Evolutionary conservation across 371 early-diverging fungal genomes (phyloP), one percentile per base, ranked within the genome.

Genomic region (Mucor indicus): DNA sequence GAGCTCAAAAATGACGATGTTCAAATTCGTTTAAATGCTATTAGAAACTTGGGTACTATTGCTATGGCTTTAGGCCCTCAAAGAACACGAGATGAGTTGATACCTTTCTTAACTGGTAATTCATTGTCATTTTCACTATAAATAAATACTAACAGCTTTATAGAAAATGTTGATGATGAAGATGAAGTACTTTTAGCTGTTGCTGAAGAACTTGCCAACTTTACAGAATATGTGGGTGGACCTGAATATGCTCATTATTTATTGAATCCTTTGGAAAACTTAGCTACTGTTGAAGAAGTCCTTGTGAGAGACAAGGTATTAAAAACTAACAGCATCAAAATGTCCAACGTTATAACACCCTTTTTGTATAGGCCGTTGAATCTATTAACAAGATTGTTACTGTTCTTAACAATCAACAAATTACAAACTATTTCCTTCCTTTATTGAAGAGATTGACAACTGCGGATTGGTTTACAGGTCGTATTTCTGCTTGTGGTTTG

Each of bases 391-490:
- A 90, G 64, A 83, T 97, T 49, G 84, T 81, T 45, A 79, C 66
- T 19, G 45, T 65, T 15, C 72, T 97, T 60, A 79, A 81, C 52
- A 71, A 80, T 53, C 65, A 72, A 30, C 96, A 96, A 50, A 67
- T 95, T 44, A 95, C 95, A 57, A 86, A 91, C 48, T 83, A 82
- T 48, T 90, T 87, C 60, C 76, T 97, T 16, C 96, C 97, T 23
- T 80, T 96, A 52, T 67, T 98, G 38, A 91, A 91, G 60, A 82
- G 97, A 13, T 80, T 98, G 38, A 82, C 91, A n/a, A 65, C 73
- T 50, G 98, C 96, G 36, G 96, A 95, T 64, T 98, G 99, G 99
- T 98, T 98, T 62, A 97, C 98, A 15, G 91, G 90, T 62, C 86
- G 97, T 38, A 89, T 92, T 15, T 91, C 92, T 61, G 96, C 96